phyloP scores from a whole-genome alignment of 208 protist genomes.

The Leishmania turanica region DNA sequence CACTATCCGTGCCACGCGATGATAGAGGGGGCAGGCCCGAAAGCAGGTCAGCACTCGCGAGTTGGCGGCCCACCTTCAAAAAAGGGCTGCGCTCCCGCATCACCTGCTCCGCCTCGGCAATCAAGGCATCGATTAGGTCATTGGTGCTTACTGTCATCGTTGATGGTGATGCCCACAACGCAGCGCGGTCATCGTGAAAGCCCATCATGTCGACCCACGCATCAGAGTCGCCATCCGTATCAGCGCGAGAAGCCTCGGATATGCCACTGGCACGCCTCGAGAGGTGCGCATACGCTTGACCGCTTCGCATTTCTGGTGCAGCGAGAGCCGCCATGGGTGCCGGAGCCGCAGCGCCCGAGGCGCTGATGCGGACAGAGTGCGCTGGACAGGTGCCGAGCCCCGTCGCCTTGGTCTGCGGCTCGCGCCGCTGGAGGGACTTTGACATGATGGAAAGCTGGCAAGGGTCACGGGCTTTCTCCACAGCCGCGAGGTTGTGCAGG shows the following conservation, averaged over 20 bases:
- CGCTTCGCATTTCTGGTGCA: background rate
- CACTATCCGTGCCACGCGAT: background rate
- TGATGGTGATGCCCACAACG: background rate
- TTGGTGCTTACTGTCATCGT: background rate
- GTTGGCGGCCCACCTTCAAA: background rate
- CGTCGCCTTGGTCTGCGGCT: background rate
- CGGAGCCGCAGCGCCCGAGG: background rate
- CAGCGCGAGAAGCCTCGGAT: too few relatives aligned
- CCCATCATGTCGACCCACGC: background rate
- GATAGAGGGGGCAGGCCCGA: background rate
- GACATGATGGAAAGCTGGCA: background rate
- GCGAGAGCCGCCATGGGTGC: background rate
- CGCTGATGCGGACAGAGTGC: background rate
- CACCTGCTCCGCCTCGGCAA: slow-evolving; percentile 33
- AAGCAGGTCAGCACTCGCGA: background rate
- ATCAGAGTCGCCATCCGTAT: background rate
- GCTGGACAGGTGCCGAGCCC: background rate
- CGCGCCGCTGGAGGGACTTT: background rate
- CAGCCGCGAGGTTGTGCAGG: background rate
- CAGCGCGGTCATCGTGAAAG: background rate
- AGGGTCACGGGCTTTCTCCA: background rate
- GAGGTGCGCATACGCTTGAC: background rate
- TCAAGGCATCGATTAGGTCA: slow-evolving; percentile 25
- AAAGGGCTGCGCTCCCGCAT: slow-evolving; percentile 22
- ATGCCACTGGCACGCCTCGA: background rate